Base-by-base conservation (phyloP, 257 asterid species). In the Nicotiana attenuata region DNA sequence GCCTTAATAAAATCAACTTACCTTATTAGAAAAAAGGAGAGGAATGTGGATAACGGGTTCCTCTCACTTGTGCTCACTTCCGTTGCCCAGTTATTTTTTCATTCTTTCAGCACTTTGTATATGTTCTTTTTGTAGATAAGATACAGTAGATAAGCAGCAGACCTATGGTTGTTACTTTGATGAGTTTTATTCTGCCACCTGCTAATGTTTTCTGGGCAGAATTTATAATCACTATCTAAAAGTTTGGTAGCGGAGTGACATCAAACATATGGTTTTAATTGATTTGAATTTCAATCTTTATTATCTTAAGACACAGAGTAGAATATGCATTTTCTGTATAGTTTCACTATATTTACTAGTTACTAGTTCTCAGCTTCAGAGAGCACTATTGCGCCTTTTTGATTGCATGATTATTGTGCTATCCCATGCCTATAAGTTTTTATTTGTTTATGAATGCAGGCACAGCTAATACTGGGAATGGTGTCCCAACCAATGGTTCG, bases 401-500 rank as follows among this genome's bases (percentile, higher is more conserved):
- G 4, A 75, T 26, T 24, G 80, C 38, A 75, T 50, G 63, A 15
- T 75, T 75, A 15, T 26, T 71, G 60, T 6, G 60, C 3, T 45
- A 71, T 50, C 20, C 10, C 45, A 75, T 1, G 5, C 63, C 26
- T 75, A 64, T 78, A 33, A 76, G 68, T 76, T 85, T 78, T 57
- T 78, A 16, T 81, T 66, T 87, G 84, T 67, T 63, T 83, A 64
- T 71, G 59, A 76, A 86, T 81, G 88, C 92, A 95, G 99, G 96
- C 90, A 73, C 88, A 91, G 80, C 87, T 92, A 88, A 91, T 96
- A 93, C 92, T 92, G 35, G 97, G 97, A 82, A 82, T 92, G 90
- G 97, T 91, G 35, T 68, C 99, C n/a, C 92, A 90, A 22, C 94
- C 90, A 88, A 90, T 95, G 99, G 99, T 95, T 84, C 45, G 96